Percentiles rank a stretch among this genome's conserved stretches.
These are phyloP conservation scores for Didymella lethalis DNA, from an alignment of 2,329 filamentous ascomycete genomes.

Conservation along the genomic window DNA sequence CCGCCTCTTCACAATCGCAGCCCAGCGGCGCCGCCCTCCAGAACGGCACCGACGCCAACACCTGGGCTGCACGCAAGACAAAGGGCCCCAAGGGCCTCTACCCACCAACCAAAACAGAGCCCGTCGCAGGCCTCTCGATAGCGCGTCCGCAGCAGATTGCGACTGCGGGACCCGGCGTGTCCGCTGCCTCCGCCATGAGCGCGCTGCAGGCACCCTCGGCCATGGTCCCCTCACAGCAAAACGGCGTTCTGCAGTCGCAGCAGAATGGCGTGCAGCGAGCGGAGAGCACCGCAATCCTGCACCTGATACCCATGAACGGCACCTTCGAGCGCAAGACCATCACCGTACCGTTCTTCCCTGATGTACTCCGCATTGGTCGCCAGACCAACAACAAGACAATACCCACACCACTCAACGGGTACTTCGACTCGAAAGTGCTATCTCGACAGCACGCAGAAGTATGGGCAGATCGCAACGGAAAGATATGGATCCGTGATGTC, in stretches of 20 bases:
- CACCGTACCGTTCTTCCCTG: conserved; percentile 89
- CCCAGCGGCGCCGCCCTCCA: conserved; percentile 65
- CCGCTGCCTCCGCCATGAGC: conserved; percentile 68
- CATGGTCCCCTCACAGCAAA: conserved; percentile 73
- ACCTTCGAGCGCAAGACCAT: conserved; percentile 98
- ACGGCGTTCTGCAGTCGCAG: conserved; percentile 66
- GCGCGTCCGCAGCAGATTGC: conserved; percentile 69
- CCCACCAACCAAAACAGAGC: conserved; percentile 71
- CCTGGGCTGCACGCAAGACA: conserved; percentile 57
- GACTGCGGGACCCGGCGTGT: conserved; percentile 64
- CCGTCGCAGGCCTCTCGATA: conserved; percentile 68
- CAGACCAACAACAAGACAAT: conserved; percentile 98
- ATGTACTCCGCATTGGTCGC: conserved; percentile 90
- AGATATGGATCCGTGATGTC: conserved; percentile 95
- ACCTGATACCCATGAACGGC: conserved; percentile 88
- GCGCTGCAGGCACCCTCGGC: conserved; percentile 69
- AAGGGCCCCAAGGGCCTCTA: conserved; percentile 66
- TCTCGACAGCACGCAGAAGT: conserved; percentile 96
- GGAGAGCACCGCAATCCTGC: conserved; percentile 78
- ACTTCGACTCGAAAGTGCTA: conserved; percentile 97
- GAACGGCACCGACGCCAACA: conserved; percentile 37
- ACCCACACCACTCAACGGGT: conserved; percentile 89
- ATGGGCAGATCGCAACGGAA: conserved; percentile 84
- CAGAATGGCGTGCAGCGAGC: conserved; percentile 63
- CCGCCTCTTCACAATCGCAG: conserved; percentile 61